Conservation (phyloP, 2,329 filamentous ascomycete species). For the Aurifilum marmelostoma region DNA sequence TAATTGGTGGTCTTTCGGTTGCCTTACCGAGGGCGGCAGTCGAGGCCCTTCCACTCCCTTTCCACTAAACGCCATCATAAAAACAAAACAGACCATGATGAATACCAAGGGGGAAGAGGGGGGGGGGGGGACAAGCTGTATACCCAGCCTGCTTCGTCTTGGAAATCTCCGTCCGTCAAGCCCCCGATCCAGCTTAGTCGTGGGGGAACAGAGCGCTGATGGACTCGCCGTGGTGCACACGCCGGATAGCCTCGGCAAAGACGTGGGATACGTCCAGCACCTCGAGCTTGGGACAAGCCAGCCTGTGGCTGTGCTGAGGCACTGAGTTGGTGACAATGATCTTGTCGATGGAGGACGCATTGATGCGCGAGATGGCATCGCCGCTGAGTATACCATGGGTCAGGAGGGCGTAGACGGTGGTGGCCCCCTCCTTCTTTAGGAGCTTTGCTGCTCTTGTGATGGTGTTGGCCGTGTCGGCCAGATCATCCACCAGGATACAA, state of each 20-base stretch:
- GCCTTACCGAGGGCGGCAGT: constrained; percentile 24
- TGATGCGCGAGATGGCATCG: constrained; percentile 92
- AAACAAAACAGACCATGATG: constrained; percentile 13
- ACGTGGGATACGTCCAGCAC: constrained; percentile 89
- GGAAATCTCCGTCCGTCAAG: not conserved
- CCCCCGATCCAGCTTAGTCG: constrained; percentile 52
- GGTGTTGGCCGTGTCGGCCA: constrained; percentile 95
- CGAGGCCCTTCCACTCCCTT: not conserved
- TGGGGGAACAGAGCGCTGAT: constrained; percentile 94
- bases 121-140: not conserved
- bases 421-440: constrained; percentile 95
- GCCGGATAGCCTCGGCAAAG: constrained; percentile 92
- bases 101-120: constrained; percentile 12
- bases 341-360: constrained; percentile 89
- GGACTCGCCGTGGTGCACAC: constrained; percentile 96
- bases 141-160: not conserved
- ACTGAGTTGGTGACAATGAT: constrained; percentile 95
- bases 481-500: constrained; percentile 90
- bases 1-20: constrained; percentile 15
- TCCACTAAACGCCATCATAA: constrained; percentile 19
- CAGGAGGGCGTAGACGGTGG: constrained; percentile 85
- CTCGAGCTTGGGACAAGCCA: constrained; percentile 82
- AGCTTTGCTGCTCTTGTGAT: constrained; percentile 95
- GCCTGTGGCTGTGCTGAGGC: constrained; percentile 80
- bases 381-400: constrained; percentile 96